phyloP scores from a whole-genome alignment of 1,284 basidiomycete species.

The Ganoderma boninense region DNA sequence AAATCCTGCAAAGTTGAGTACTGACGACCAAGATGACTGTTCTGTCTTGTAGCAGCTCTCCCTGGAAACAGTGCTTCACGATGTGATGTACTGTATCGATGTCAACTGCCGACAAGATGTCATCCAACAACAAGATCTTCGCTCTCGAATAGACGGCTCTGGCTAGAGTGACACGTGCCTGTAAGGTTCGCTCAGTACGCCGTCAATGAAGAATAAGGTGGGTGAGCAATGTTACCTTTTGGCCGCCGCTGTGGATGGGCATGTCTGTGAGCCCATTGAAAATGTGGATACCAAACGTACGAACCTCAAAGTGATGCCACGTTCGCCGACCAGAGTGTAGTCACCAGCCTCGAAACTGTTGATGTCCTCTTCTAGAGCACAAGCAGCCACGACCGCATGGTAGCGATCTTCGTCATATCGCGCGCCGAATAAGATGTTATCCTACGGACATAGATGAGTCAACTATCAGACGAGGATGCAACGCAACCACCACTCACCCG shows the following conservation, averaged over 20 bases:
- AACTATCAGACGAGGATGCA: no score
- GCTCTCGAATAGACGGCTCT: constrained; percentile 74
- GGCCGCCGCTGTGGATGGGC: constrained; percentile 59
- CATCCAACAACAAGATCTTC: constrained; percentile 69
- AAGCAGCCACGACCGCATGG: constrained; percentile 44
- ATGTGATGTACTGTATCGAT: constrained; percentile 79
- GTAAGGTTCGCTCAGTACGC: not conserved
- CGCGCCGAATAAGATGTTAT: constrained; percentile 53
- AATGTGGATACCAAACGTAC: constrained; percentile 42
- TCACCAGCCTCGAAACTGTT: constrained; percentile 30
- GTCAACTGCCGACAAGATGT: constrained; percentile 57
- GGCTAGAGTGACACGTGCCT: constrained; percentile 76
- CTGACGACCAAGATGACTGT: constrained; percentile 77
- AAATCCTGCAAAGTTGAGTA: not conserved
- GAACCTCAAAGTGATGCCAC: constrained; percentile 64
- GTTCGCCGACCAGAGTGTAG: constrained; percentile 18
- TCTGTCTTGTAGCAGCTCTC: constrained; percentile 69
- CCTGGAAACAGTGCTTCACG: constrained; percentile 76
- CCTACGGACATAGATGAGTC: constrained; percentile 33
- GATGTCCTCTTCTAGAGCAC: constrained; percentile 38
- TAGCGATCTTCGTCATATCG: constrained; percentile 51
- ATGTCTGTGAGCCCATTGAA: constrained; percentile 48
- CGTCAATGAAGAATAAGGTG: not conserved
- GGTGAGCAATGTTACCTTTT: constrained; percentile 63
- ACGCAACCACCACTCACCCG: constrained; percentile 36